Conservation (phyloP, 2,329 filamentous ascomycete species). For the Talaromyces pinophilus region DNA sequence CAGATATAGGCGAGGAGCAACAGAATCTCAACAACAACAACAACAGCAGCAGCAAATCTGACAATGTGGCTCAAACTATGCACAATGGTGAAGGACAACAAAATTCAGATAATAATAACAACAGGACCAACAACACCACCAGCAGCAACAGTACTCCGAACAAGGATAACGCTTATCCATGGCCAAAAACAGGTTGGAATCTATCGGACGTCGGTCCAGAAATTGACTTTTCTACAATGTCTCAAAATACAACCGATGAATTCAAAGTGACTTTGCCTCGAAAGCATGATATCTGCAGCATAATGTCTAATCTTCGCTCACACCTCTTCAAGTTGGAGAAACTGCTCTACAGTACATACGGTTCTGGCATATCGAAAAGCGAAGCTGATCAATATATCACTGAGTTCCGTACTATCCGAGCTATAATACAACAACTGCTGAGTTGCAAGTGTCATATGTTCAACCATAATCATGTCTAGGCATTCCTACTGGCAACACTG, state of each 20-base stretch:
- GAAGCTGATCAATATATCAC: neutral
- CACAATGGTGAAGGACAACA: neutral
- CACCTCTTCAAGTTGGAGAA: neutral
- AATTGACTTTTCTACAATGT: neutral
- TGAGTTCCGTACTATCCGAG: neutral
- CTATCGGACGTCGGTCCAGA: neutral
- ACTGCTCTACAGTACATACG: neutral
- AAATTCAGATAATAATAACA: neutral
- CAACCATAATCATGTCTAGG: neutral
- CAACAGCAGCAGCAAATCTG: neutral
- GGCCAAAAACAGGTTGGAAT: neutral
- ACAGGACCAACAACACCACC: neutral
- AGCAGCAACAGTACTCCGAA: neutral
- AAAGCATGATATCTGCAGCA: neutral
- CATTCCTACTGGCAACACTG: neutral
- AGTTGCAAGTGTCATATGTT: neutral
- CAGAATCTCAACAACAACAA: neutral
- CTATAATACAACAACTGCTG: neutral
- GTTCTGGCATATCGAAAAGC: neutral
- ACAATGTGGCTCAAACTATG: neutral
- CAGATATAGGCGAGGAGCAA: neutral
- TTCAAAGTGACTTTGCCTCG: neutral
- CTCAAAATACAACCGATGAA: neutral
- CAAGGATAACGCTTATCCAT: neutral
- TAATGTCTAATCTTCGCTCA: neutral